Base-by-base conservation (phyloP, 495 filamentous ascomycete species). In the Cercophora newfieldiana region DNA sequence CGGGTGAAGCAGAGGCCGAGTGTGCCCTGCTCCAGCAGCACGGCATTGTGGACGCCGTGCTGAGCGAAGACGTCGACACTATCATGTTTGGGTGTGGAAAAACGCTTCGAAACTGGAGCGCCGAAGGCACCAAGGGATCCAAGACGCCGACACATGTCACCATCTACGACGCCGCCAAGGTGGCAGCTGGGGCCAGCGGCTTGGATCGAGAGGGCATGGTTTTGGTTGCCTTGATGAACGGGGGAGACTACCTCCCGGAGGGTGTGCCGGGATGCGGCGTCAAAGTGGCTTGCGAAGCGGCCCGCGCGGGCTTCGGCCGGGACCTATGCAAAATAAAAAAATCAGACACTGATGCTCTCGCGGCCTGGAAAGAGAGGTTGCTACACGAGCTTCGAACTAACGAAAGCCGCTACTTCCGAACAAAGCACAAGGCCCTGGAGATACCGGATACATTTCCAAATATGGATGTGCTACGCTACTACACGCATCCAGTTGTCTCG, bases 61-160 rank as follows among this genome's bases (percentile, higher is more conserved):
- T 99, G 71, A 97, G 92, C 72, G 94, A 99, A 75, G 96, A 99
- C 81, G 93, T 97, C 44, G 96, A 99, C 75, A 93, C 96, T 2
- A 83, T 99, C 70, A 98, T 99, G 96, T 99, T 98, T 74, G 96
- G 96, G 1, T 93, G 91, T 54, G 86, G 83, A 0, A 74, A 85
- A 54, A 95, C 88, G 0, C 78, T 97, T 30, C 85, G 92, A 65
- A 94, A 93, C 70, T 99, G 93, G 87, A 90, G 90, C 0, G 85
- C 88, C 22, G 92, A 96, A 75, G 83, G 80, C 21, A 79, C 81
- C 1, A 87, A 79, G 69, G 80, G 83, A 1, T 83, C 79, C 63
- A 87, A 89, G 63, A 85, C 84, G 1, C 91, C 93, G 5, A 97
- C 96, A 1, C 95, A 98, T 76, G 90, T 98, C 53, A 90, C 89